Evolutionary conservation across 257 asterid species (phyloP).

Genomic region (Gardenia jasminoides): DNA sequence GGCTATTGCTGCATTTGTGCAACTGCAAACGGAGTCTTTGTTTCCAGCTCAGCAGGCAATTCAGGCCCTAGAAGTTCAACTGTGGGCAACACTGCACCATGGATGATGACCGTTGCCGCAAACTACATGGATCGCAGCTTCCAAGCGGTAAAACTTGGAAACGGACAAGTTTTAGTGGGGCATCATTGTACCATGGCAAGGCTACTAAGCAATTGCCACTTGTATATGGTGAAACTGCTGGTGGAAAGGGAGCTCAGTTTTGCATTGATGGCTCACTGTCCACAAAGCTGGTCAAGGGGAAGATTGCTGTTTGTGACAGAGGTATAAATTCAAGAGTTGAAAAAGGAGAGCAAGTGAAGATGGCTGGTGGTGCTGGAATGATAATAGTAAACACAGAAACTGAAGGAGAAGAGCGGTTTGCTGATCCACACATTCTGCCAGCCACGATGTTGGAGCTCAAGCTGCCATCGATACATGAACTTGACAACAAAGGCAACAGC

Average conservation of each 20-base stretch:
- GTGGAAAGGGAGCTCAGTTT: constrained; percentile 35
- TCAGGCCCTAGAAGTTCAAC: constrained; percentile 56
- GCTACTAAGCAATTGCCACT: constrained; percentile 36
- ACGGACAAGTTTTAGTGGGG: constrained; percentile 42
- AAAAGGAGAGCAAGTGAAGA: constrained; percentile 58
- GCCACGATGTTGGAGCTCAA: constrained; percentile 47
- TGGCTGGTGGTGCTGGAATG: constrained; percentile 73
- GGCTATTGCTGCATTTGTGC: constrained; percentile 77
- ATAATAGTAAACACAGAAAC: constrained; percentile 41
- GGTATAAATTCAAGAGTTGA: constrained; percentile 55
- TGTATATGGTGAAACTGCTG: constrained; percentile 42
- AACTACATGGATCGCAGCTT: constrained; percentile 54
- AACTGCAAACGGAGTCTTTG: constrained; percentile 44
- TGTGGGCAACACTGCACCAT: constrained; percentile 62
- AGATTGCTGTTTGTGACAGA: constrained; percentile 66
- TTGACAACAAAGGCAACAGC: constrained; percentile 41
- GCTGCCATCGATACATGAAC: constrained; percentile 42
- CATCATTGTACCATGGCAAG: constrained; percentile 56
- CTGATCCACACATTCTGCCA: constrained; percentile 66
- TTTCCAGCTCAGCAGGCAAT: constrained; percentile 66
- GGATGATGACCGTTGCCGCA: constrained; percentile 81
- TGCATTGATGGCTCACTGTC: constrained; percentile 51
- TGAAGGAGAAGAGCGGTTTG: constrained; percentile 62
- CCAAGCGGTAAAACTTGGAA: constrained; percentile 49
- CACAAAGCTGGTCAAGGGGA: constrained; percentile 47